phyloP scores from a whole-genome alignment of 306 rosid species.

The Astragalus glycyphyllos region DNA sequence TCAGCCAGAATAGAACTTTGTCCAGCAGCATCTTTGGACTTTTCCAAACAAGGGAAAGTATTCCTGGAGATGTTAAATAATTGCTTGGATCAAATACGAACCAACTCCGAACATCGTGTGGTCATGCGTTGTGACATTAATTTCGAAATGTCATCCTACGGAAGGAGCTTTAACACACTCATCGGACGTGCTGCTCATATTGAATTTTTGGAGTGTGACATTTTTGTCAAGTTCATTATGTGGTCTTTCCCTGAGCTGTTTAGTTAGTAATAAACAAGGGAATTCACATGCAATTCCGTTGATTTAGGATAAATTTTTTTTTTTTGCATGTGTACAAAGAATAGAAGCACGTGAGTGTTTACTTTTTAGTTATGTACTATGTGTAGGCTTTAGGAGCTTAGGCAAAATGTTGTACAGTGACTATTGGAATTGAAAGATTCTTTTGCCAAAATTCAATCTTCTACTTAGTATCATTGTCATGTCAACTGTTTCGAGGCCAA shows the following conservation, averaged over 20 bases:
- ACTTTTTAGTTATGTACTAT: conserved; percentile 22
- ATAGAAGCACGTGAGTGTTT: conserved; percentile 11
- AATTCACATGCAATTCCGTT: conserved; percentile 11
- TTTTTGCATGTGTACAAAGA: conserved; percentile 33
- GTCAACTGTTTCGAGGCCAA: conserved; percentile 14
- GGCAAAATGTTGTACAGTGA: conserved; percentile 37
- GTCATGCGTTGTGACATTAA: conserved; percentile 88
- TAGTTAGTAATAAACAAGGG: conserved; percentile 44
- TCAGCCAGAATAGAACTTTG: conserved; percentile 87
- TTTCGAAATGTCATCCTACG: conserved; percentile 76
- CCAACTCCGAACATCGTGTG: conserved; percentile 59
- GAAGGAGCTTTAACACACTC: conserved; percentile 74
- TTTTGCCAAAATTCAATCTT: background rate
- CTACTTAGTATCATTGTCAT: background rate
- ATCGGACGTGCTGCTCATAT: conserved; percentile 93
- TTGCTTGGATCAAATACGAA: conserved; percentile 78
- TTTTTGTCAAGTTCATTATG: conserved; percentile 78
- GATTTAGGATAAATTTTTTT: conserved; percentile 6
- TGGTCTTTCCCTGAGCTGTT: conserved; percentile 92
- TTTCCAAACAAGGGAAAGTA: conserved; percentile 68
- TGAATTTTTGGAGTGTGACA: conserved; percentile 86
- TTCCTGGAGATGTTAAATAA: conserved; percentile 80
- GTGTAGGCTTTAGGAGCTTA: conserved; percentile 40
- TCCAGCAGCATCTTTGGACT: conserved; percentile 71
- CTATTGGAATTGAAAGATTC: conserved; percentile 25